phyloP scores from a whole-genome alignment of 345 rosid genomes.

The Erodium maritimum region DNA sequence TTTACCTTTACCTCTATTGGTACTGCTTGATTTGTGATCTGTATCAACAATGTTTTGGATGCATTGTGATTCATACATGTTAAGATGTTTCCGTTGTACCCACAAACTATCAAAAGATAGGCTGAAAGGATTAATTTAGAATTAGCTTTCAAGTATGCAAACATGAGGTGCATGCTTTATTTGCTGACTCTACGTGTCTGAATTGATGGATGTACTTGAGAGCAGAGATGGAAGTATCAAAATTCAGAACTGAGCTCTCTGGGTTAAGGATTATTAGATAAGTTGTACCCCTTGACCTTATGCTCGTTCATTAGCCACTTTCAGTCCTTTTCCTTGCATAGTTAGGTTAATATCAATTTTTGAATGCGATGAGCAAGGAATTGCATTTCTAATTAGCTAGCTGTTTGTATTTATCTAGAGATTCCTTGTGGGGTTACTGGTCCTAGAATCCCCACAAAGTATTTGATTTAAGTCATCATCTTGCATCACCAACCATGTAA shows the following conservation, averaged over 20 bases:
- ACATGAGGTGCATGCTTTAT: too few relatives aligned
- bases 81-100: too few relatives aligned
- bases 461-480: background rate
- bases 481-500: background rate
- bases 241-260: too few relatives aligned
- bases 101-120: too few relatives aligned
- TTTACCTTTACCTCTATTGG: background rate
- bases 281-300: too few relatives aligned
- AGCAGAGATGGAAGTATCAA: too few relatives aligned
- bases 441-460: background rate
- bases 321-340: background rate
- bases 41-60: background rate
- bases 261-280: too few relatives aligned
- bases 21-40: background rate
- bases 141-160: too few relatives aligned
- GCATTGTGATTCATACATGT: too few relatives aligned
- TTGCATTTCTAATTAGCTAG: background rate
- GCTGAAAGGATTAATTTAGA: too few relatives aligned
- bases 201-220: too few relatives aligned
- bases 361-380: background rate
- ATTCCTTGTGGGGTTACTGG: background rate
- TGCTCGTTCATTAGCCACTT: background rate
- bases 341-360: background rate
- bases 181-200: too few relatives aligned
- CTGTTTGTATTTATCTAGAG: background rate